Evolutionary conservation across 352 stramenopile species (phyloP).

Genomic region (Globisporangium paddicum): DNA sequence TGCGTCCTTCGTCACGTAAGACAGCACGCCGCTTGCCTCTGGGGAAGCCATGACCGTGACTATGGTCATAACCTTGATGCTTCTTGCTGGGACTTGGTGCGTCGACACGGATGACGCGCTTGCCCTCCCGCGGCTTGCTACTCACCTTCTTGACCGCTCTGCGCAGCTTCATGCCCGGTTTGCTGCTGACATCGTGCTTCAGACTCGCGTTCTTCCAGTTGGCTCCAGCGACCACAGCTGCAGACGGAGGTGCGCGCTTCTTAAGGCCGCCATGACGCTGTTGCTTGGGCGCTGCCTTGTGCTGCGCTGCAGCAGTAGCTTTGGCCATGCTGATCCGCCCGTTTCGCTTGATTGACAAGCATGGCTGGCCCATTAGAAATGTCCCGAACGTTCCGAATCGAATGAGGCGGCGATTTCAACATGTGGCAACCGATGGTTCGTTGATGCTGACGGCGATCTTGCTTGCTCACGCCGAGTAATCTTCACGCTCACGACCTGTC

Average conservation of each 20-base stretch:
- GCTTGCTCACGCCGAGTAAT: neutral
- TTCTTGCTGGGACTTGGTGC: conserved; percentile 2
- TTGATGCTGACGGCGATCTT: neutral
- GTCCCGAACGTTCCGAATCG: neutral
- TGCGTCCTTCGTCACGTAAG: neutral
- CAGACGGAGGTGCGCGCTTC: neutral
- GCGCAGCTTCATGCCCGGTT: neutral
- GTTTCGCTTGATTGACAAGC: neutral
- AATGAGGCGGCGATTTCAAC: neutral
- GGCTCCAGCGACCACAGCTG: neutral
- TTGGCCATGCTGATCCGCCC: neutral
- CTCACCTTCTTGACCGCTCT: conserved; percentile 10
- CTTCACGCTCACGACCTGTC: too few species aligned
- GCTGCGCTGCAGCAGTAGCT: neutral
- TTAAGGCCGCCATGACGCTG: neutral
- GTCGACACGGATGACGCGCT: neutral
- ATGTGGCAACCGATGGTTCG: neutral
- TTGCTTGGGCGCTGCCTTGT: neutral
- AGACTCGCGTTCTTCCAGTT: conserved; percentile 13
- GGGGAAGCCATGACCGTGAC: neutral
- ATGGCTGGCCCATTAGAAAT: neutral
- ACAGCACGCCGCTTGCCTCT: neutral
- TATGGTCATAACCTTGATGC: neutral
- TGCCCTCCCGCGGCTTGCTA: conserved; percentile 8
- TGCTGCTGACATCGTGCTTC: neutral